Evolutionary conservation across 1,284 basidiomycete genomes (phyloP), one percentile per base, ranked within the genome.

Genomic region (Mrakiaceae sp.): DNA sequence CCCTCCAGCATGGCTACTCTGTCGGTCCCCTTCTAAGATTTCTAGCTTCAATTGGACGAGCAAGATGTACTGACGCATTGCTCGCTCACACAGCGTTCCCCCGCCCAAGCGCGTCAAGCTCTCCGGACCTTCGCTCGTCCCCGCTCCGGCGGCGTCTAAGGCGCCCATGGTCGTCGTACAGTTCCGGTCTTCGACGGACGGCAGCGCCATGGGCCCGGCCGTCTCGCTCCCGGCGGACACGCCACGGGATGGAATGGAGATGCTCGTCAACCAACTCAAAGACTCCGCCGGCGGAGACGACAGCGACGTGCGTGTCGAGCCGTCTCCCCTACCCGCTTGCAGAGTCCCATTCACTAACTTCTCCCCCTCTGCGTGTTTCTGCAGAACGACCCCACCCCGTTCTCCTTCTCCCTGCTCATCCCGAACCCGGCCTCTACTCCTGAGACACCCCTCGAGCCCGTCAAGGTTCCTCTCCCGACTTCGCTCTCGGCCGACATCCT

Each of bases 171-270:
- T 96, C 67, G 83, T 95, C 14, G 90, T 95, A 27, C 90, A 95
- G 74, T 95, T 96, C 74, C 86, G 91, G 51, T 87, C 87, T 14
- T 88, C 92, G 68, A 87, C 92, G 66, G 87, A 90, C 75, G 89
- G 87, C 0, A 78, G 80, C 67, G 78, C 84, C 11, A 80, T 96
- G 39, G 91, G 91, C 42, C 90, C 92, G 59, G 85, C 89, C 1
- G 84, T 96, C 70, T 91, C 84, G 74, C 77, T 96, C 58, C 91
- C 91, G 9, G 89, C 91, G 42, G 87, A 92, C 76, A 82, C 92
- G 7, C 83, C 84, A n/a, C 79, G 90, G 65, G 88, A 92, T 71
- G 87, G 84, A 9, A 78, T 96, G 47, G 89, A 96, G 75, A 80
- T 84, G 66, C 80, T 96, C 12, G 84, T 93, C 55, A 97, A 97